Evolutionary conservation across 164 flowering plant genomes (phyloP), one percentile per base, ranked within the genome.

Genomic region (Annona squamosa): DNA sequence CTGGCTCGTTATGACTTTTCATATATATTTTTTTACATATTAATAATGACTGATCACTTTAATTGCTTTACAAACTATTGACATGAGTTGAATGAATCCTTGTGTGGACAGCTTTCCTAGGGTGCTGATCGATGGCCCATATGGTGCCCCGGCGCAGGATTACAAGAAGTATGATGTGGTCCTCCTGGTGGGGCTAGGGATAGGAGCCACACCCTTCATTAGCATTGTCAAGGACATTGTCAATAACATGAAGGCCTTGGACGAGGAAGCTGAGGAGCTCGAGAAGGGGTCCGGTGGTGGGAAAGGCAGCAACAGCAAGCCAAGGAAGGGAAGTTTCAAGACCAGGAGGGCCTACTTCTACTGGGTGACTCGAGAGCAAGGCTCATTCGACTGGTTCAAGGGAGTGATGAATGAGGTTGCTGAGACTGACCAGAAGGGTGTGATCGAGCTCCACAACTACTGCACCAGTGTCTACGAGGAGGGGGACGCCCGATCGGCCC

Each of bases 141-240:
- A 87, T 61, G 98, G 98, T 56, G 97, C 98, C 13, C 98, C 98
- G 46, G 93, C 98, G 4, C 98, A 93, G 77, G 97, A 91, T 80
- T 93, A 93, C 90, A 91, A 89, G 84, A 81, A 88, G 74, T 93
- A 93, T 76, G 91, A 91, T 0, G 94, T 93, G 76, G 90, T 93
- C 16, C 71, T 93, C 46, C 82, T 93, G 75, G 97, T 93, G 64
- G 98, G 98, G 46, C 83, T 91, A 1, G 98, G 98, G 3, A 91
- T 91, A 1, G 98, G 98, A 0, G 98, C 97, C 2, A 93, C 98
- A 0, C 98, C 98, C 0, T 89, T 91, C 94, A 85, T 93, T 66
- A 93, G 98, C 81, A 89, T 93, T 2, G 84, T 93, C 0, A 93
- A 91, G 77, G 98, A 93, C 87, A 89, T 93, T 10, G 86, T 89